A percentile compares a stretch with the other conserved stretches of the same genome.
phyloP scores from a whole-genome alignment of 257 asterid species.

The Agastache rugosa region DNA sequence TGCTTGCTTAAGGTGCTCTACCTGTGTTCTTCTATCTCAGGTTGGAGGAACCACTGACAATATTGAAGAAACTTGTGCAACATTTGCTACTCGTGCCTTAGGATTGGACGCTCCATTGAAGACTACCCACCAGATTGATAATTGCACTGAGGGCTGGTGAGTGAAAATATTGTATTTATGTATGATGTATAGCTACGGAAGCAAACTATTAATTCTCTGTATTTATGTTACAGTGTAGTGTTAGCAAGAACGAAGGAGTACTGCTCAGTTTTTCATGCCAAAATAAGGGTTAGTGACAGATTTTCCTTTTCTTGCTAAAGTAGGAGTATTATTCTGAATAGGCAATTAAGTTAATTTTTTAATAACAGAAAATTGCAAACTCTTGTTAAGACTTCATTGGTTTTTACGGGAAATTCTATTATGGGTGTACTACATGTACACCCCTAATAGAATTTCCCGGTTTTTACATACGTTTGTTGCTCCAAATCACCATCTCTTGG shows the following conservation, averaged over 20 bases:
- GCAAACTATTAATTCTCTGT: conserved; percentile 32
- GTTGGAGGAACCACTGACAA: conserved; percentile 98
- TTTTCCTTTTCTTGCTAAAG: conserved; percentile 22
- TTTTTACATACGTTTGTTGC: neutral
- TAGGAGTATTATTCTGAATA: neutral
- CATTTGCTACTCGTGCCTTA: conserved; percentile 88
- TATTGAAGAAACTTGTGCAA: conserved; percentile 93
- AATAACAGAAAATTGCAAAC: conserved; percentile 17
- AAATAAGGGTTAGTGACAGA: conserved; percentile 79
- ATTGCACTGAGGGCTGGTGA: conserved; percentile 96
- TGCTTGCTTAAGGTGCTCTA: conserved; percentile 30
- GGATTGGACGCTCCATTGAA: conserved; percentile 69
- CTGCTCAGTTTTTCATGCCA: conserved; percentile 86
- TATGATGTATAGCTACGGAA: conserved; percentile 24
- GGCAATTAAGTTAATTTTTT: conserved; percentile 10
- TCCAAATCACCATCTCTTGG: neutral
- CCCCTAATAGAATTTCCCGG: too few species aligned
- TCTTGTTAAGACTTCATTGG: conserved; percentile 17
- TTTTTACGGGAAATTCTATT: too few species aligned
- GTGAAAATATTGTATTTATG: conserved; percentile 21
- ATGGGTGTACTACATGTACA: too few species aligned
- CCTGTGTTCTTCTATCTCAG: conserved; percentile 46
- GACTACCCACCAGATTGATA: conserved; percentile 99
- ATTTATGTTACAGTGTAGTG: conserved; percentile 67
- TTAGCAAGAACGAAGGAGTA: conserved; percentile 88